Conservation (phyloP, 2,329 filamentous ascomycete species). For the Endothia cerciana region DNA sequence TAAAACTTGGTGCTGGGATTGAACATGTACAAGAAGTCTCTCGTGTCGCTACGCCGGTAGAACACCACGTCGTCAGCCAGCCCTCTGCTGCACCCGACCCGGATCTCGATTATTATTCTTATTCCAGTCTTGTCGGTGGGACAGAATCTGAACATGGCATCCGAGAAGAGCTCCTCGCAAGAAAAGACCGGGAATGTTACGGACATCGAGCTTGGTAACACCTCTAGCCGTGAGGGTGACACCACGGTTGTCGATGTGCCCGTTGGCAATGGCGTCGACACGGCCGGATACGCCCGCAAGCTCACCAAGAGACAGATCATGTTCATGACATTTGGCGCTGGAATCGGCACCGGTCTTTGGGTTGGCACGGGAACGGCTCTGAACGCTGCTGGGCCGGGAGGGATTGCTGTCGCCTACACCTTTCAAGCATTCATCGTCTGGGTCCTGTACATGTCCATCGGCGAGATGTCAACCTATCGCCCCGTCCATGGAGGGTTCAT, state of each 20-base stretch:
- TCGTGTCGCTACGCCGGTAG: background rate
- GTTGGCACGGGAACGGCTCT: conserved; percentile 42
- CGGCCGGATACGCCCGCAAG: conserved; percentile 38
- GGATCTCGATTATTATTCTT: background rate
- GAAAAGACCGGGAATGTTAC: conserved; percentile 8
- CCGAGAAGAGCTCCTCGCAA: conserved; percentile 7
- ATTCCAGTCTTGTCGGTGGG: background rate
- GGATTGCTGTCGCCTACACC: conserved; percentile 40
- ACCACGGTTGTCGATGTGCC: conserved; percentile 1
- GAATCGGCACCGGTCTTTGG: conserved; percentile 42
- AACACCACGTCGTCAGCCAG: background rate
- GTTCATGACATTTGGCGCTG: conserved; percentile 44
- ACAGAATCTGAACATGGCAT: conserved; percentile 7
- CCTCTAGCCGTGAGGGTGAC: conserved; percentile 23
- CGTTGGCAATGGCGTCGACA: conserved; percentile 7
- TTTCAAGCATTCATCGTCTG: conserved; percentile 40
- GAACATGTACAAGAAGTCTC: background rate
- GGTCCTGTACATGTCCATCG: conserved; percentile 37
- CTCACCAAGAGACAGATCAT: conserved; percentile 41
- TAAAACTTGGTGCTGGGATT: background rate
- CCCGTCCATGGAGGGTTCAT: conserved; percentile 28
- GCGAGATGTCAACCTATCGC: conserved; percentile 28
- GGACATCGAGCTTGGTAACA: conserved; percentile 2
- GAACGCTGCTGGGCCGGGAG: conserved; percentile 39
- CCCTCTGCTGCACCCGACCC: too few relatives aligned